Base-by-base conservation (phyloP, 1,284 basidiomycete genomes). In the Moesziomyces sp. region DNA sequence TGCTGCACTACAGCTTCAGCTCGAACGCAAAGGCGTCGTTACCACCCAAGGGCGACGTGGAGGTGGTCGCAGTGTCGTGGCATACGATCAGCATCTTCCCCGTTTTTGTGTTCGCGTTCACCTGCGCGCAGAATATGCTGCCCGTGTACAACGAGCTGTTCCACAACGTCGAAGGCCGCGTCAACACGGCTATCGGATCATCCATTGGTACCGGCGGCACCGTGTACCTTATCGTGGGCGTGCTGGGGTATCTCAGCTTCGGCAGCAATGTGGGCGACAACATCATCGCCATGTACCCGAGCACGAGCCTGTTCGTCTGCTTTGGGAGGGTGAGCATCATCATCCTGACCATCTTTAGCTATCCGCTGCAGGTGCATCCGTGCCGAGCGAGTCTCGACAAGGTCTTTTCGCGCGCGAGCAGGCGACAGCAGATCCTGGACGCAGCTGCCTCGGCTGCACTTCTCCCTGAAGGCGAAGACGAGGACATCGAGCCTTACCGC, bases 301-400 rank as follows among this genome's bases (percentile, higher is more conserved):
- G 92, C n/a, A 93, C 92, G 1, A 94, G 93, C 42, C 85, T 96
- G 35, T 92, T 97, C 84, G 92, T 99, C 70, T 94, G 95, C 43
- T 84, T 97, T 69, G 95, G 95, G 7, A 93, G 97, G 81, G 86
- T 97, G 9, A 94, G 94, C 19, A 97, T 99, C 77, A 92, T 94
- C 43, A 86, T 93, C 47, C 88, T 97, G 30, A 94, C 80, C 40
- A 58, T 84, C 42, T 82, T 82, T 48, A 80, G 79, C 67, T 84
- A 83, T 94, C 69, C 87, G 92, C 71, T 94, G 8, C 79, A 81
- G 52, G 72, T 79, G 7, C 92, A 96, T 67, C 97, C 97, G 0
- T 97, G 94, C 83, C 88, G 97, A 52, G 93, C 92, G 73, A 95
- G 93, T 79, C 85, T 99, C 43, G 93, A 96, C 86, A 96, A 97